A percentile compares a stretch with the other conserved stretches of the same genome.
These are phyloP conservation scores for Podila horticola DNA, from an alignment of 192 early-diverging fungal species.

Conservation along the genomic window DNA sequence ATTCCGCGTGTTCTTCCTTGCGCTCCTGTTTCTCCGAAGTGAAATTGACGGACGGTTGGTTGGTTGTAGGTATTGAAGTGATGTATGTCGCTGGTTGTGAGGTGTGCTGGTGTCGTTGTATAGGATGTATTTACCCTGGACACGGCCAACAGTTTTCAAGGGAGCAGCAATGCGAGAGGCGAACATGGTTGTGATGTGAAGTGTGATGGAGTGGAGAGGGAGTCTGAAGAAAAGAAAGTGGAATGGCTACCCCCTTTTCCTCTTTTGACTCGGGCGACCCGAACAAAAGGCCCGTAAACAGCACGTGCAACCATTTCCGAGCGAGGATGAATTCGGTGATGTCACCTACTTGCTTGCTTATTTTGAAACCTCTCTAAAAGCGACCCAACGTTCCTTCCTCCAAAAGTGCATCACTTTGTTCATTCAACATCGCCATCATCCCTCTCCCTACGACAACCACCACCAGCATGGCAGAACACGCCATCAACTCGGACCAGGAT, in stretches of 20 bases:
- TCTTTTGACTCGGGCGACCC: too few species aligned
- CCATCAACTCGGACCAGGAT: constrained; percentile 18
- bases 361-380: too few species aligned
- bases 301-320: too few species aligned
- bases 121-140: constrained; percentile 26
- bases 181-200: constrained; percentile 25
- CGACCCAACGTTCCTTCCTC: too few species aligned
- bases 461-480: background rate
- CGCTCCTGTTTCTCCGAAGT: background rate
- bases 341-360: too few species aligned
- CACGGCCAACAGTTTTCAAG: constrained; percentile 30
- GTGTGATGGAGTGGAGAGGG: constrained; percentile 1
- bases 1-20: background rate
- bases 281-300: too few species aligned
- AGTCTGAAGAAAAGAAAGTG: background rate
- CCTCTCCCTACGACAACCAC: background rate
- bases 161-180: constrained; percentile 42
- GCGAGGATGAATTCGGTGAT: too few species aligned
- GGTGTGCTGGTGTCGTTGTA: background rate
- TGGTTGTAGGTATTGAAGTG: background rate
- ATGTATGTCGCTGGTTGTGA: background rate
- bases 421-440: background rate
- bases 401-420: too few species aligned
- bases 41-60: background rate
- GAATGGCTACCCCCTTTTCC: too few species aligned